Evolutionary conservation across 208 protist genomes (phyloP), one percentile per base, ranked within the genome.

Genomic region (Leishmania braziliensis): DNA sequence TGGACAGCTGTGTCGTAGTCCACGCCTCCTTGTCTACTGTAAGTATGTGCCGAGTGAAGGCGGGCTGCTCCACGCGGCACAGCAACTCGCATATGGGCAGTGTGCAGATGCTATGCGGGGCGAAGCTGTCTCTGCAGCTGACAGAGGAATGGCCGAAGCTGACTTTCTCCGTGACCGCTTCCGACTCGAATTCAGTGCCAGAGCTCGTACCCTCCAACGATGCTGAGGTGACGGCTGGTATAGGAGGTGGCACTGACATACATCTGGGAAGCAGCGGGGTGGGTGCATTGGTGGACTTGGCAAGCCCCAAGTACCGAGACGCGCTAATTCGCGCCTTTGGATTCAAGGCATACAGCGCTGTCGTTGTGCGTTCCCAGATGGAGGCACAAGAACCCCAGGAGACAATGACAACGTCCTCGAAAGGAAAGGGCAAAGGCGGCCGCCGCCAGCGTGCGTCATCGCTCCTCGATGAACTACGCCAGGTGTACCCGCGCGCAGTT

Each of bases 241-340:
- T 2, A 14, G 71, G 60, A 39, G 50, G 23, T 72, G 43, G 23
- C 5, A 43, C 43, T 26, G 26, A 33, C 43, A 56, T 36, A 10
- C 50, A 75, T n/a, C 71, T 39, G 12, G 29, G 20, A 29, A 48
- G 18, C 4, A 29, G 56, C n/a, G 23, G 20, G 23, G 26, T 43
- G 14, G 10, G 16, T 29, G 48, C 6, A 26, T 6, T 8, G 3
- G 69, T 77, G 0, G 69, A 86, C 5, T 43, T 86, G 10, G 60
- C 5, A 10, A 51, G 43, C 23, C 33, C 58, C 0, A 51, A 51
- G 26, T 81, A 79, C 75, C 82, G 86, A 0, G 71, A 80, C 29
- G 36, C 16, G 20, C 75, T 89, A 8, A 77, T 89, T 8, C 78
- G 43, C 26, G 71, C 83, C 36, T 89, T 89, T 36, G 86, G 86